Percentiles rank a stretch among this genome's conserved stretches.
Conservation (phyloP, 1,139 yeast genomes). For the Casaregolazyma lundiana region DNA sequence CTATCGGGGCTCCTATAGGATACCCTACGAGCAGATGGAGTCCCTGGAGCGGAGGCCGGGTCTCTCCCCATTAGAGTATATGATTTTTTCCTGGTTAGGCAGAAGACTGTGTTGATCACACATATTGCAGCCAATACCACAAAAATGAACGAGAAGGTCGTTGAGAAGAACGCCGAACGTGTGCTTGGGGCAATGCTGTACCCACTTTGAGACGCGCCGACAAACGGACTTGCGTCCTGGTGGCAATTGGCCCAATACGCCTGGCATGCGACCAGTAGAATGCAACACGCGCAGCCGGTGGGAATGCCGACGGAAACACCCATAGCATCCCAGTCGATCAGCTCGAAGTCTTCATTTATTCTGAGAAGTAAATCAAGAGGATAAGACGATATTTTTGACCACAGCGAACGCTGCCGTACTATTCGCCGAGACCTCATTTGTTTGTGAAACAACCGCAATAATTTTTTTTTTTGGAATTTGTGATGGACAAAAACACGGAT, state of each 20-base stretch:
- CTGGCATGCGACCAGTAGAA: constrained; percentile 26
- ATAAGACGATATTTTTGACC: constrained; percentile 42
- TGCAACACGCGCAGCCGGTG: constrained; percentile 40
- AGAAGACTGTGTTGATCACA: constrained; percentile 34
- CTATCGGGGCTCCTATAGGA: constrained; percentile 21
- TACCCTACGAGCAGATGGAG: constrained; percentile 38
- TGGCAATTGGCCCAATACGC: constrained; percentile 13
- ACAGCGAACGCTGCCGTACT: constrained; percentile 31
- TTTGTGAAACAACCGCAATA: background rate
- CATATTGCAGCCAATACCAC: constrained; percentile 16
- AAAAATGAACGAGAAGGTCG: constrained; percentile 14
- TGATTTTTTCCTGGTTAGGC: constrained; percentile 35
- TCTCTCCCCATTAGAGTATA: constrained; percentile 42
- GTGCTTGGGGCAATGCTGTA: constrained; percentile 9
- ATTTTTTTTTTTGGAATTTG: background rate
- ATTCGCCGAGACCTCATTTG: constrained; percentile 11
- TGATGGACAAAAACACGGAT: too few relatives aligned
- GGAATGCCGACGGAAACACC: constrained; percentile 46
- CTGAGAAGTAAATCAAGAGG: constrained; percentile 56
- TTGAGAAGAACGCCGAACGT: constrained; percentile 15
- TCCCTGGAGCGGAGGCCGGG: constrained; percentile 35
- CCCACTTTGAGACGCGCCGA: constrained; percentile 5
- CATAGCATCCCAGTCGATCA: constrained; percentile 64
- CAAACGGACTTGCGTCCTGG: constrained; percentile 12
- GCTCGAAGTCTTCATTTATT: constrained; percentile 48